A percentile compares a stretch with the other conserved stretches of the same genome.
phyloP scores from a whole-genome alignment of 2,329 filamentous ascomycete genomes.

The Cucurbitaria berberidis region DNA sequence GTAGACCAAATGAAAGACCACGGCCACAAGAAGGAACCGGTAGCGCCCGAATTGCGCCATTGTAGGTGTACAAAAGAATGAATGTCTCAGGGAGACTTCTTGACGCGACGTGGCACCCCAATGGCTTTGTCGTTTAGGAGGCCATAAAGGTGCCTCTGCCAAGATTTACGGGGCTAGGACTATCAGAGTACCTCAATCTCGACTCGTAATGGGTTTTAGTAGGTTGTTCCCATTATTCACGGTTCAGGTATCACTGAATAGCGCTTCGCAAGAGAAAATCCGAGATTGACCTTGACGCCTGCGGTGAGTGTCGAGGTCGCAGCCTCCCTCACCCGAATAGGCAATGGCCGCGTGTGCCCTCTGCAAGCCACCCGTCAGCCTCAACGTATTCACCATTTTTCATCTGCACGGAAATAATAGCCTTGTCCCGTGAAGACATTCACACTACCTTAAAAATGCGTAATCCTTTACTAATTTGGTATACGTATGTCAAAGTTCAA shows the following conservation, averaged over 20 bases:
- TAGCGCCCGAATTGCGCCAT: constrained; percentile 70
- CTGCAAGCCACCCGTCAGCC: not conserved
- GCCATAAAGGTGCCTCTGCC: constrained; percentile 28
- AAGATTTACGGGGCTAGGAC: constrained; percentile 10
- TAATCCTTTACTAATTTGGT: not conserved
- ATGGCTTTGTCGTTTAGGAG: constrained; percentile 32
- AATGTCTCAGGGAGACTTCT: constrained; percentile 34
- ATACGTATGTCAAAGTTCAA: not conserved
- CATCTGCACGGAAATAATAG: not conserved
- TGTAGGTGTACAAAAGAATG: constrained; percentile 23
- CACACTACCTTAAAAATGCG: not conserved
- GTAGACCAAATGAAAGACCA: constrained; percentile 93
- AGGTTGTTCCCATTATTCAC: too few relatives aligned
- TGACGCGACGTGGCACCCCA: constrained; percentile 33
- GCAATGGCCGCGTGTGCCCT: not conserved
- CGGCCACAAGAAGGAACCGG: constrained; percentile 84
- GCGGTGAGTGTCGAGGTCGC: not conserved
- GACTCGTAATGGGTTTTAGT: not conserved
- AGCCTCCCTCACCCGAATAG: not conserved
- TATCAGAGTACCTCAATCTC: not conserved
- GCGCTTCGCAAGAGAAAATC: not conserved
- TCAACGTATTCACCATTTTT: not conserved
- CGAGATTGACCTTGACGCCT: too few relatives aligned
- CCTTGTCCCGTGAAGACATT: not conserved
- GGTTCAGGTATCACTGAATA: too few relatives aligned